Conservation (phyloP, 441 rosid genomes). For the Flueggea neowawraea region DNA sequence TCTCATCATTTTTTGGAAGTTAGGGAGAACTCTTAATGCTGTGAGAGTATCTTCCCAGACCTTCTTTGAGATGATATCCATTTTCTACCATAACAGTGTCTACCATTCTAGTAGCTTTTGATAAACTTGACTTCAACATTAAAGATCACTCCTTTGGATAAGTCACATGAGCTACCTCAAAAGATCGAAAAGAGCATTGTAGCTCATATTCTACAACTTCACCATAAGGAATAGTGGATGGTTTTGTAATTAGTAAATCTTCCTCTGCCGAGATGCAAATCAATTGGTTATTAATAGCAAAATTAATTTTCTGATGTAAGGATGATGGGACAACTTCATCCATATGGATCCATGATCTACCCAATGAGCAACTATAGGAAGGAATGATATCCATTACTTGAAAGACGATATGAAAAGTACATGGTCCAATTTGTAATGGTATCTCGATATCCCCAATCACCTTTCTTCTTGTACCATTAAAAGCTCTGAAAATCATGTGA, state of each 20-base stretch:
- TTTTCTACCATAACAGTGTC: too few species aligned
- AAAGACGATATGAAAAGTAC: background rate
- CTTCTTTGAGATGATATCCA: too few species aligned
- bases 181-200: background rate
- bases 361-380: background rate
- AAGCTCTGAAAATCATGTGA: background rate
- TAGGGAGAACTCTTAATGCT: too few species aligned
- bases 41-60: too few species aligned
- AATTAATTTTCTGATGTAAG: background rate
- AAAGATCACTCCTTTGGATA: background rate
- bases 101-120: too few species aligned
- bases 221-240: too few species aligned
- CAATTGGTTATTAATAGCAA: background rate
- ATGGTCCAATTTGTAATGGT: background rate
- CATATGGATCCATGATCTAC: background rate
- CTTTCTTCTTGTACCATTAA: background rate
- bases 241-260: background rate
- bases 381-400: background rate
- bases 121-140: too few species aligned
- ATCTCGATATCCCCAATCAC: background rate
- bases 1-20: too few species aligned
- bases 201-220: too few species aligned
- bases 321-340: background rate
- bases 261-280: background rate
- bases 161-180: background rate